These are phyloP conservation scores for Ilyonectria sp. DNA, from an alignment of 2,329 filamentous ascomycete genomes.

Conservation along the genomic window DNA sequence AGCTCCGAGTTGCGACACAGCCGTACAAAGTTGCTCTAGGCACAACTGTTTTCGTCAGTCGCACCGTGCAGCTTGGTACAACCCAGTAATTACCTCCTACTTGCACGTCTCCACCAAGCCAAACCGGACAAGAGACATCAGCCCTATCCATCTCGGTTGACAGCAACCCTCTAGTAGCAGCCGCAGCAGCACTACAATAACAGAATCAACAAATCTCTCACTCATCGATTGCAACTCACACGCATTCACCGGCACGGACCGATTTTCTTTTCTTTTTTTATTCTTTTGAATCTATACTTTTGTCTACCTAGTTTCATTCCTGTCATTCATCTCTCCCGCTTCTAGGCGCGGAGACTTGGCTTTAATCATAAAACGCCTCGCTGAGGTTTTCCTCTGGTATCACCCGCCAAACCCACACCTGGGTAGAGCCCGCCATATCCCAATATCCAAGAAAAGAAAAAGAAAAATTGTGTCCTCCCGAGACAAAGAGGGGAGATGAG, in stretches of 20 bases:
- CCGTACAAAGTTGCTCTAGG: neutral
- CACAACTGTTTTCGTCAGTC: neutral
- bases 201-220: too few relatives aligned
- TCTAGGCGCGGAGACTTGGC: constrained; percentile 5
- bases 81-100: neutral
- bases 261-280: constrained; percentile 1
- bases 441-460: constrained; percentile 3
- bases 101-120: neutral
- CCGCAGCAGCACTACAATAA: neutral
- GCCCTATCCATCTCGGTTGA: neutral
- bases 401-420: constrained; percentile 9
- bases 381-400: constrained; percentile 28
- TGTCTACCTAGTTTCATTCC: constrained; percentile 24
- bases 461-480: neutral
- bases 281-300: constrained; percentile 16
- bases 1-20: too few relatives aligned
- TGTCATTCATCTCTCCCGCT: constrained; percentile 23
- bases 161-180: neutral
- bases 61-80: too few relatives aligned
- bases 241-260: neutral
- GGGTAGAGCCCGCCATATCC: constrained; percentile 9
- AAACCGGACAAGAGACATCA: neutral
- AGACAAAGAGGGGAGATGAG: constrained; percentile 4
- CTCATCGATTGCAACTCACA: neutral
- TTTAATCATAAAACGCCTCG: constrained; percentile 32